Evolutionary conservation across 2,329 filamentous ascomycete species (phyloP).

Genomic region (Calonectria fujianensis): DNA sequence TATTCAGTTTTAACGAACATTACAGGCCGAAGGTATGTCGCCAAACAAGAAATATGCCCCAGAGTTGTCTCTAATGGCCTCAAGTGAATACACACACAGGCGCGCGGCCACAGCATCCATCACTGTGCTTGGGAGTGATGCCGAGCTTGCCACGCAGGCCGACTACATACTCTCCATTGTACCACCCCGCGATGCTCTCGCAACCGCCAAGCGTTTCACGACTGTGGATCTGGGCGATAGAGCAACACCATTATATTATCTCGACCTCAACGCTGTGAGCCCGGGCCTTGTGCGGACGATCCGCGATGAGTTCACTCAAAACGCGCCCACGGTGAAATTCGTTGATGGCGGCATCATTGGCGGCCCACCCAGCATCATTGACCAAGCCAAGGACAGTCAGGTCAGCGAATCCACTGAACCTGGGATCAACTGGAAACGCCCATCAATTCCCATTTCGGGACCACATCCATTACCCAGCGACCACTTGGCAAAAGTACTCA

Average conservation of each 20-base stretch:
- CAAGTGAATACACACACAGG: slow-evolving; percentile 74
- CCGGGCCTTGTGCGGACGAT: slow-evolving; percentile 70
- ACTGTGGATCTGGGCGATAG: slow-evolving; percentile 62
- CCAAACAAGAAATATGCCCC: background rate
- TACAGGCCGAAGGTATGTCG: slow-evolving; percentile 57
- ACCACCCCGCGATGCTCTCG: slow-evolving; percentile 77
- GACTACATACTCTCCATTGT: slow-evolving; percentile 80
- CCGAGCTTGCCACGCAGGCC: slow-evolving; percentile 72
- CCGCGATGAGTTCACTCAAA: slow-evolving; percentile 63
- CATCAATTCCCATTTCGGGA: slow-evolving; percentile 70
- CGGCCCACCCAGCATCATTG: slow-evolving; percentile 62
- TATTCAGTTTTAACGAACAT: slow-evolving; percentile 67
- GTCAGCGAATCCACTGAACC: slow-evolving; percentile 41
- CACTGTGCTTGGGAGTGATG: slow-evolving; percentile 72
- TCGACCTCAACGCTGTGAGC: slow-evolving; percentile 81
- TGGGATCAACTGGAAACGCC: slow-evolving; percentile 61
- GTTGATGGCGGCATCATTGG: slow-evolving; percentile 77
- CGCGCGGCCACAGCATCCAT: slow-evolving; percentile 73
- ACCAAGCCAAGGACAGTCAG: background rate
- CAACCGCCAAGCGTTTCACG: slow-evolving; percentile 75
- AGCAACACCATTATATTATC: slow-evolving; percentile 71
- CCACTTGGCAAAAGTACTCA: slow-evolving; percentile 65
- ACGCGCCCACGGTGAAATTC: slow-evolving; percentile 65
- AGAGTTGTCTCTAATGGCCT: background rate
- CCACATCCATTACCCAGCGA: slow-evolving; percentile 65